Percentiles rank a stretch among this genome's conserved stretches.
Evolutionary conservation across 2,329 filamentous ascomycete species (phyloP).

Genomic region (Beauveria brongniartii): DNA sequence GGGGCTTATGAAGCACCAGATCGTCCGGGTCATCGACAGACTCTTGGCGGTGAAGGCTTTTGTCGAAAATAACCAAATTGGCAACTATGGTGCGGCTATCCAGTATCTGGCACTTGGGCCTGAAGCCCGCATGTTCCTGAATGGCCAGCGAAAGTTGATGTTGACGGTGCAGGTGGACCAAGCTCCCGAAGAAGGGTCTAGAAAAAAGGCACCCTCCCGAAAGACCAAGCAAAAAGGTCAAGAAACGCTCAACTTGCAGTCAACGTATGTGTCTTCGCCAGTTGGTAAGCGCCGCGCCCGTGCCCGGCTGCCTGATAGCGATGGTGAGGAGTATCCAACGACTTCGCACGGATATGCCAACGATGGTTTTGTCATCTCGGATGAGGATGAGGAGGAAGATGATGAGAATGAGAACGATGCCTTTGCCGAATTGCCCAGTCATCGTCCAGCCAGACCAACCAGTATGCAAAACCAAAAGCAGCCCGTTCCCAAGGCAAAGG

Average conservation of each 20-base stretch:
- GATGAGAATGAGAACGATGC: constrained; percentile 34
- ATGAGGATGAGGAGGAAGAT: constrained; percentile 23
- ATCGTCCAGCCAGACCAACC: constrained; percentile 30
- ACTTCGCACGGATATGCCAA: constrained; percentile 39
- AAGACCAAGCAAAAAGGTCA: constrained; percentile 25
- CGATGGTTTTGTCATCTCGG: constrained; percentile 42
- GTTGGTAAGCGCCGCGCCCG: constrained; percentile 28
- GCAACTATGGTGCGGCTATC: constrained; percentile 55
- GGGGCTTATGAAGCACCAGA: constrained; percentile 62
- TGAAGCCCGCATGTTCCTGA: constrained; percentile 34
- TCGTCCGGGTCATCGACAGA: constrained; percentile 75
- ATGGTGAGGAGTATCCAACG: constrained; percentile 28
- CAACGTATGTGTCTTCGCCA: constrained; percentile 46
- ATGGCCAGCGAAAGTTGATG: constrained; percentile 37
- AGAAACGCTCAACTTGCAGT: constrained; percentile 33
- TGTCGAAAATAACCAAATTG: constrained; percentile 53
- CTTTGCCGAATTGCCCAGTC: constrained; percentile 36
- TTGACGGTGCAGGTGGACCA: constrained; percentile 29
- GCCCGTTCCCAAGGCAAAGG: constrained; percentile 1
- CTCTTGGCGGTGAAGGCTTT: constrained; percentile 69
- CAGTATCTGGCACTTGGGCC: constrained; percentile 57
- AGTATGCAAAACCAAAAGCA: constrained; percentile 9
- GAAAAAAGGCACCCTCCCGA: constrained; percentile 18
- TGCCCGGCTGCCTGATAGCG: constrained; percentile 19
- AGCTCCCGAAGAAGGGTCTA: neutral